Percentiles rank a stretch among this genome's conserved stretches.
phyloP scores from a whole-genome alignment of 345 rosid species.

The Rhodamnia rubescens region DNA sequence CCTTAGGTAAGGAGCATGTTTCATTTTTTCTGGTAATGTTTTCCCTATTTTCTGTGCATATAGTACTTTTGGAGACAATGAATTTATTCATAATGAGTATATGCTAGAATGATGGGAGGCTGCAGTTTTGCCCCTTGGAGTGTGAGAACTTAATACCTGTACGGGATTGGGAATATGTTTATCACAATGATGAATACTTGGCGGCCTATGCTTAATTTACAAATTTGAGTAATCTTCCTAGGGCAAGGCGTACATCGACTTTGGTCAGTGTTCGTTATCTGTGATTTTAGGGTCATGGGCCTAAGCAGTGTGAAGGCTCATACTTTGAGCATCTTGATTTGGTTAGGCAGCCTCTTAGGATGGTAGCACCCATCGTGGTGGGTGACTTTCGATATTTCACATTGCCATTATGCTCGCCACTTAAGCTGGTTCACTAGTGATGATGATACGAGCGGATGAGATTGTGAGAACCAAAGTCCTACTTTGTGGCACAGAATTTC shows the following conservation, averaged over 20 bases:
- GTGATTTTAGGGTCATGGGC: neutral
- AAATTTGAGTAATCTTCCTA: neutral
- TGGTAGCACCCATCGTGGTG: neutral
- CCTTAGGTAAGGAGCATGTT: slow-evolving; percentile 48
- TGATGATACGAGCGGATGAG: neutral
- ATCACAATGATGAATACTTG: neutral
- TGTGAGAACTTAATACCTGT: neutral
- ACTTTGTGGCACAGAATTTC: neutral
- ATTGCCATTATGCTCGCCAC: neutral
- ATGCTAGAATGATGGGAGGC: neutral
- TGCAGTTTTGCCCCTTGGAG: neutral
- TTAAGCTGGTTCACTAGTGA: neutral
- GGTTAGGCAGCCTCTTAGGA: neutral
- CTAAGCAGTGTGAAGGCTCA: neutral
- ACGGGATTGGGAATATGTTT: neutral
- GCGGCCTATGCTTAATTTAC: neutral
- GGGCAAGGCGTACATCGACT: neutral
- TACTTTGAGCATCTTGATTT: neutral
- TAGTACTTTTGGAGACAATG: neutral
- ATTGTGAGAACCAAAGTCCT: neutral
- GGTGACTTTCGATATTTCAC: neutral
- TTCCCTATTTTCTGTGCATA: neutral
- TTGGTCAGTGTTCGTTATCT: neutral
- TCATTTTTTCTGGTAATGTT: neutral
- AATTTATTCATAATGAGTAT: neutral